Percentiles rank a stretch among this genome's conserved stretches.
phyloP scores from a whole-genome alignment of 441 rosid species.

The Populus hybrid region DNA sequence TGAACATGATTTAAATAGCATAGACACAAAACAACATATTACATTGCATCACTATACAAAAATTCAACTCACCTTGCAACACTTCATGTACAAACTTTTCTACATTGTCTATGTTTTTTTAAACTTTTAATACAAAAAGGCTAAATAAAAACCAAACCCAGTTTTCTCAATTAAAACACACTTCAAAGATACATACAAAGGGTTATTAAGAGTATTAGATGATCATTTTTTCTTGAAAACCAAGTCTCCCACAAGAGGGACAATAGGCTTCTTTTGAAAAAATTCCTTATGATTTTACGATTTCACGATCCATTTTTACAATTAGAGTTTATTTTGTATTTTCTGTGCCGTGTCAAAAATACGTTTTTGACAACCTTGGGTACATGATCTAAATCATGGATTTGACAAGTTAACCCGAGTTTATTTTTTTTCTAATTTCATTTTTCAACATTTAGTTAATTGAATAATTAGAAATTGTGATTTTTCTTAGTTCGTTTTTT shows the following conservation, averaged over 20 bases:
- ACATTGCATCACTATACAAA: neutral
- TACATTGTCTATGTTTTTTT: neutral
- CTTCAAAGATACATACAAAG: constrained; percentile 38
- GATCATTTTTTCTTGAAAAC: constrained; percentile 47
- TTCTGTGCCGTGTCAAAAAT: too few species aligned
- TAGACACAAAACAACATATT: neutral
- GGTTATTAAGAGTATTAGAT: constrained; percentile 21
- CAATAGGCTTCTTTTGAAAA: constrained; percentile 64
- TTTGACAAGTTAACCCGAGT: too few species aligned
- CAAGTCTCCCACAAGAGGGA: constrained; percentile 69
- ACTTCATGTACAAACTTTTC: neutral
- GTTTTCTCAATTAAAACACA: constrained; percentile 25
- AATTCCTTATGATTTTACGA: too few species aligned
- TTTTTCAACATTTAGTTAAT: too few species aligned
- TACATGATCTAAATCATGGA: too few species aligned
- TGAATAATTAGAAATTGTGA: too few species aligned
- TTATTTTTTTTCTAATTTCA: too few species aligned
- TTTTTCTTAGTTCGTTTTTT: too few species aligned
- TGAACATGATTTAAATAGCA: neutral
- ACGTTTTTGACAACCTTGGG: too few species aligned
- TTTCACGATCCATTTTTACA: too few species aligned
- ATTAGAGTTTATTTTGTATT: too few species aligned
- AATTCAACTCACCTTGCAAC: neutral
- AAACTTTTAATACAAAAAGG: neutral
- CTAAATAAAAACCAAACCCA: too few species aligned